Conservation (phyloP, 2,329 filamentous ascomycete genomes). For the Zalaria obscura region DNA sequence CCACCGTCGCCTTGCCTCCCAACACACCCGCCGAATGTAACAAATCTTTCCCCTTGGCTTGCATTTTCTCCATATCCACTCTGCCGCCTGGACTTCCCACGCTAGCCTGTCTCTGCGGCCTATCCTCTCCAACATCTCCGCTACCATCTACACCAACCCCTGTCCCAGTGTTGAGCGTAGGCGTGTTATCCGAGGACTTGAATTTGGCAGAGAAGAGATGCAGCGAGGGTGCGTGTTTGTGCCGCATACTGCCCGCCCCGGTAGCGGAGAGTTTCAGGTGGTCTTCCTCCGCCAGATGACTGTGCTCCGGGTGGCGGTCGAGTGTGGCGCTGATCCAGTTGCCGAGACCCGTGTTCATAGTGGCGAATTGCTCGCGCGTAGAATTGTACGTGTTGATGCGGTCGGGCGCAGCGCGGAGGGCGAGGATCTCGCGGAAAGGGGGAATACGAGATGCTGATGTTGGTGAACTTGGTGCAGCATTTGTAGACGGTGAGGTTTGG, state of each 20-base stretch:
- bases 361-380: constrained; percentile 55
- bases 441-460: constrained; percentile 26
- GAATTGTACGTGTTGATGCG: constrained; percentile 62
- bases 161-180: neutral
- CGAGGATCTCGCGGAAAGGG: constrained; percentile 65
- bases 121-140: too few species aligned
- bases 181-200: constrained; percentile 2
- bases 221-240: constrained; percentile 10
- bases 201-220: neutral
- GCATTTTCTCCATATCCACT: constrained; percentile 31
- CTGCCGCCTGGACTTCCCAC: constrained; percentile 6
- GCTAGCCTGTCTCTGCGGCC: constrained; percentile 1
- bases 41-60: constrained; percentile 76
- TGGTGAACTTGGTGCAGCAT: neutral
- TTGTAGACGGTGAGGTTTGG: neutral
- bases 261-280: constrained; percentile 2
- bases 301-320: constrained; percentile 38
- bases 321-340: constrained; percentile 41
- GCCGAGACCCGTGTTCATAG: constrained; percentile 60
- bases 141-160: too few species aligned
- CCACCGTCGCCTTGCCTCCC: constrained; percentile 57
- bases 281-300: constrained; percentile 15
- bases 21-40: constrained; percentile 66
- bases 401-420: constrained; percentile 48
- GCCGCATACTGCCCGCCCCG: constrained; percentile 5